Evolutionary conservation across 2,329 filamentous ascomycete species (phyloP).

Genomic region (Talaromyces rugulosus): DNA sequence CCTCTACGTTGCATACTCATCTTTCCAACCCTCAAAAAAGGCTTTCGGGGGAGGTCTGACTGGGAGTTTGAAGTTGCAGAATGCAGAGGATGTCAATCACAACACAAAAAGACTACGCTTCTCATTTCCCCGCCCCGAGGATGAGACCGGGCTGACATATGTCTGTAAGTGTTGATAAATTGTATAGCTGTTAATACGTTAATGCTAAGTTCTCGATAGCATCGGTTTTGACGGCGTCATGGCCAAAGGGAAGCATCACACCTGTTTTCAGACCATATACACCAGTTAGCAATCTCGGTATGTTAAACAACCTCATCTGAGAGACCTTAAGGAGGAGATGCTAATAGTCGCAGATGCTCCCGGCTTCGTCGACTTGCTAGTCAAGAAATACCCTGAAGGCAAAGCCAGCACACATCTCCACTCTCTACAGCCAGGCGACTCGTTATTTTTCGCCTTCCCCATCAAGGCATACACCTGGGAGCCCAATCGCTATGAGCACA

Average conservation of each 20-base stretch:
- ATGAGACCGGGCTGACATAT: conserved; percentile 8
- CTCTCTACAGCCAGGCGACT: conserved; percentile 59
- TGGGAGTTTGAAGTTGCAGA: conserved; percentile 3
- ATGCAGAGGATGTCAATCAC: conserved; percentile 9
- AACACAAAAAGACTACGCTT: conserved; percentile 12
- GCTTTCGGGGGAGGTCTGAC: not conserved
- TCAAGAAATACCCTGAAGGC: conserved; percentile 66
- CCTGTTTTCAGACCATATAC: conserved; percentile 65
- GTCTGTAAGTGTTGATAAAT: conserved; percentile 7
- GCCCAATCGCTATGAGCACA: conserved; percentile 44
- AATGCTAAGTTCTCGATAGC: conserved; percentile 24
- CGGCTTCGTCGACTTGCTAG: conserved; percentile 59
- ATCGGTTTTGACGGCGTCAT: conserved; percentile 58
- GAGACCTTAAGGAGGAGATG: not conserved
- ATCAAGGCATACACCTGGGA: conserved; percentile 55
- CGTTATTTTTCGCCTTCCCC: conserved; percentile 54
- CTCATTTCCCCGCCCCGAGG: conserved; percentile 5
- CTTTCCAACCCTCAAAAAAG: conserved; percentile 3
- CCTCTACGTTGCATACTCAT: conserved; percentile 8
- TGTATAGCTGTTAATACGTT: not conserved
- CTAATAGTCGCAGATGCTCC: conserved; percentile 43
- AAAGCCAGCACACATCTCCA: conserved; percentile 64
- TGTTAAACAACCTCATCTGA: conserved; percentile 9
- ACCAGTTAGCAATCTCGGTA: conserved; percentile 54
- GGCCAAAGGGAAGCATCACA: conserved; percentile 53